Percentiles rank a stretch among this genome's conserved stretches.
These are phyloP conservation scores for Brassica carinata DNA, from an alignment of 345 rosid species.

Conservation along the genomic window DNA sequence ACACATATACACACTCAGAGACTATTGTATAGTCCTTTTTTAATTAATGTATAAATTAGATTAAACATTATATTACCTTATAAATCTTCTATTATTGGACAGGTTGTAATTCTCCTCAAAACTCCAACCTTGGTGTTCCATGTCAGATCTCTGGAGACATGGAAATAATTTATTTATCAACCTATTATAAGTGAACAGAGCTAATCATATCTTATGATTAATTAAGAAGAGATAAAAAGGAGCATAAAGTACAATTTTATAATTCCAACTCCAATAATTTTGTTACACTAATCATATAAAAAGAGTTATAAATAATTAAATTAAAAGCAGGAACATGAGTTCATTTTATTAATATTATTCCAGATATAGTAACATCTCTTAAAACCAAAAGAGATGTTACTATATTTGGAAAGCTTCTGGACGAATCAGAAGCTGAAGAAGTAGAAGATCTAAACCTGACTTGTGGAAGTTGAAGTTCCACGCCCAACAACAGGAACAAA, in stretches of 20 bases:
- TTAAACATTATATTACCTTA: slow-evolving; percentile 41
- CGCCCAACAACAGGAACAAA: slow-evolving; percentile 3
- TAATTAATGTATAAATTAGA: slow-evolving; percentile 8
- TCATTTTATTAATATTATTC: slow-evolving; percentile 6
- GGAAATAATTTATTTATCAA: background rate
- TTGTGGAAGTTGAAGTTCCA: slow-evolving; percentile 28
- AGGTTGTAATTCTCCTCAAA: slow-evolving; percentile 50
- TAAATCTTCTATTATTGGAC: slow-evolving; percentile 43
- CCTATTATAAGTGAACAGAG: slow-evolving; percentile 4
- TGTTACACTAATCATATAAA: slow-evolving; percentile 27
- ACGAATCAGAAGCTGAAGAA: slow-evolving; percentile 29
- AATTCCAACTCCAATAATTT: slow-evolving; percentile 16
- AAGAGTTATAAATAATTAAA: background rate
- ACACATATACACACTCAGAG: slow-evolving; percentile 24
- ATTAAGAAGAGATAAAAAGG: slow-evolving; percentile 8
- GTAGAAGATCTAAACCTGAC: slow-evolving; percentile 7
- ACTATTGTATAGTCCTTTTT: background rate
- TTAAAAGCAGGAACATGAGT: slow-evolving; percentile 4
- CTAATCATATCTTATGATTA: slow-evolving; percentile 25
- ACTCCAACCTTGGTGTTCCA: slow-evolving; percentile 70
- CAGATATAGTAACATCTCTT: slow-evolving; percentile 24
- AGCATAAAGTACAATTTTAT: background rate
- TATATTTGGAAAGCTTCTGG: slow-evolving; percentile 33
- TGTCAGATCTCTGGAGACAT: slow-evolving; percentile 46
- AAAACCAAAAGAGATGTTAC: background rate